Base-by-base conservation (phyloP, 805 yeast species). In the Starmerella apicola region DNA sequence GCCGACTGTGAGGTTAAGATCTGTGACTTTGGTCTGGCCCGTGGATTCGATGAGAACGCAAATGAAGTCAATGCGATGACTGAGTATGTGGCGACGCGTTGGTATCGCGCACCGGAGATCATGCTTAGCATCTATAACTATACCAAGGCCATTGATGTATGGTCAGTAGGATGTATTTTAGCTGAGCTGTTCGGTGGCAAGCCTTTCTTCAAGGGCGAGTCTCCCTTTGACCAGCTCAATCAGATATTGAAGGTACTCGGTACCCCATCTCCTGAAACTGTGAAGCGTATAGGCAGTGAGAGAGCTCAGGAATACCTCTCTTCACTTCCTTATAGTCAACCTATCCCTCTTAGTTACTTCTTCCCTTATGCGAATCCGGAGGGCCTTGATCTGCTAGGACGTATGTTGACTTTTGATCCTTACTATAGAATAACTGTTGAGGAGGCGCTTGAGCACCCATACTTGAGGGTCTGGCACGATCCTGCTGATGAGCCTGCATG, bases 31-130 rank as follows among this genome's bases (percentile, higher is more conserved):
- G 97, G 97, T 0, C 67, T 88, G 33, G 95, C 97, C 1, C 42
- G 81, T 43, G 70, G 74, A 43, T 74, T 83, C 27, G 66, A 58
- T 19, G 46, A 47, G 53, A 72, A 43, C 65, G 65, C 56, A 6
- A 58, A 27, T 40, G 57, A 50, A 15, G 39, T 43, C 34, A 50
- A 49, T 32, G 77, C 76, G 58, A 80, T 88, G 94, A 88, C 97
- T 2, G 97, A 88, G 60, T 88, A 88, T 57, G 97, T 88, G 32
- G 97, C 97, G 8, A 88, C 97, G 3, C 67, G 97, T 49, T 88
- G 97, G 96, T 88, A 88, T 60, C 68, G 97, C 41, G 97, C 97
- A 0, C 97, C 97, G 0, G 97, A 88, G 54, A 85, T 88, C 57
- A 88, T 88, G 97, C 69, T 88, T 36, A 84, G 95, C 12, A 84